Conservation (phyloP, 805 yeast species). For the Jamesozyma lodderae region DNA sequence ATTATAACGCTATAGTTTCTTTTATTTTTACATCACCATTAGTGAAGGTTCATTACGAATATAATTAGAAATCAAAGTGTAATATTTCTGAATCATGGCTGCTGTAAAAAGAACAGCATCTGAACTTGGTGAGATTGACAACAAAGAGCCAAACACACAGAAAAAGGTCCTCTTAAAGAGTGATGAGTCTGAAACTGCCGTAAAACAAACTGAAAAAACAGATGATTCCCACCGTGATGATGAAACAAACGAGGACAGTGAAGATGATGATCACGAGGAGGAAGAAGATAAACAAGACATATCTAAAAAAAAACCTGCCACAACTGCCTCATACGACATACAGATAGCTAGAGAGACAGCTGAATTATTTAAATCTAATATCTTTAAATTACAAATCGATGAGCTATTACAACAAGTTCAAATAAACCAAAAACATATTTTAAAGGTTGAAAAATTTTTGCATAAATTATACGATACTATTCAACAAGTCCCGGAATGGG, state of each 20-base stretch:
- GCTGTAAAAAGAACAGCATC: slow-evolving; percentile 1
- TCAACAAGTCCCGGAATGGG: slow-evolving; percentile 51
- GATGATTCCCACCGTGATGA: not conserved
- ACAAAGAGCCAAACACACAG: not conserved
- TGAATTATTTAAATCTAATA: slow-evolving; percentile 87
- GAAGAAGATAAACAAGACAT: slow-evolving; percentile 14
- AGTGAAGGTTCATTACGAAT: not conserved
- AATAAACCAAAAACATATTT: slow-evolving; percentile 58
- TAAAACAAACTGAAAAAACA: not conserved
- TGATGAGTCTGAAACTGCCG: not conserved
- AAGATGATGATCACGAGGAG: slow-evolving; percentile 14
- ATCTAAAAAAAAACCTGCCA: slow-evolving; percentile 6
- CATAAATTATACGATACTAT: slow-evolving; percentile 65
- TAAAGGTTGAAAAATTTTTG: slow-evolving; percentile 61
- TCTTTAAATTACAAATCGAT: slow-evolving; percentile 90
- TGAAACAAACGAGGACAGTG: slow-evolving; percentile 28
- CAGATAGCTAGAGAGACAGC: slow-evolving; percentile 91
- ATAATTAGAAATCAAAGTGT: not conserved
- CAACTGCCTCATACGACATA: slow-evolving; percentile 58
- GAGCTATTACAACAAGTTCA: slow-evolving; percentile 76
- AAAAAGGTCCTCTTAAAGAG: not conserved
- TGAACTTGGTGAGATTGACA: not conserved
- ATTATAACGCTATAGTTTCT: not conserved
- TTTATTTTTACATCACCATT: not conserved
- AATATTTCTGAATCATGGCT: not conserved